Conservation (phyloP, 2,329 filamentous ascomycete species). For the Fusarium aywerte region DNA sequence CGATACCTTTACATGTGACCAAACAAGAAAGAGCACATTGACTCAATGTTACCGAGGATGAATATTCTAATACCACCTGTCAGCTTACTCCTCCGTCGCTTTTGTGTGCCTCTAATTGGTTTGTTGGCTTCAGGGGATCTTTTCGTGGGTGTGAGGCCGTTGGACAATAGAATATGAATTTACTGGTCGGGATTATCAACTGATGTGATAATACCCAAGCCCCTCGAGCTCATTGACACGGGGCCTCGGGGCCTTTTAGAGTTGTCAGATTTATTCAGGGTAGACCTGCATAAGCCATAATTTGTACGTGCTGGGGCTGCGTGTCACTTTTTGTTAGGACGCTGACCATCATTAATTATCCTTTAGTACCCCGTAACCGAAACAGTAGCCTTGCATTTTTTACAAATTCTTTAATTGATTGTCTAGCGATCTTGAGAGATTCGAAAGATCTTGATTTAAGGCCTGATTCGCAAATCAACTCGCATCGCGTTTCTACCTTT, state of each 20-base stretch:
- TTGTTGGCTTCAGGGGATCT: neutral
- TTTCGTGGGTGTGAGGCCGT: neutral
- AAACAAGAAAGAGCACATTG: neutral
- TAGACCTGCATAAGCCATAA: neutral
- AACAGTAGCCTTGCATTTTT: neutral
- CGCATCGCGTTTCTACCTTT: neutral
- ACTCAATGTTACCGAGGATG: neutral
- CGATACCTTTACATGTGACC: neutral
- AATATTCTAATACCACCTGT: neutral
- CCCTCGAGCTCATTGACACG: too few relatives aligned
- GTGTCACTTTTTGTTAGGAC: neutral
- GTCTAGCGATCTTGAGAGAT: neutral
- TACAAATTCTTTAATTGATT: neutral
- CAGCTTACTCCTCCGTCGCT: conserved; percentile 3
- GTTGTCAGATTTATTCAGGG: neutral
- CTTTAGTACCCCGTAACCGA: neutral
- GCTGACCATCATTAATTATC: neutral
- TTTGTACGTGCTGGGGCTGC: neutral
- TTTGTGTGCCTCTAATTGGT: neutral
- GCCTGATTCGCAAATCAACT: too few relatives aligned
- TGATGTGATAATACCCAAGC: neutral
- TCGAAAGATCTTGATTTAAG: neutral
- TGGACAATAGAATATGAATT: neutral
- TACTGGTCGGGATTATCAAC: neutral
- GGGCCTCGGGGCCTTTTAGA: too few relatives aligned